Evolutionary conservation across 768 basidiomycete genomes (phyloP).

Genomic region (Lyophyllum atratum): DNA sequence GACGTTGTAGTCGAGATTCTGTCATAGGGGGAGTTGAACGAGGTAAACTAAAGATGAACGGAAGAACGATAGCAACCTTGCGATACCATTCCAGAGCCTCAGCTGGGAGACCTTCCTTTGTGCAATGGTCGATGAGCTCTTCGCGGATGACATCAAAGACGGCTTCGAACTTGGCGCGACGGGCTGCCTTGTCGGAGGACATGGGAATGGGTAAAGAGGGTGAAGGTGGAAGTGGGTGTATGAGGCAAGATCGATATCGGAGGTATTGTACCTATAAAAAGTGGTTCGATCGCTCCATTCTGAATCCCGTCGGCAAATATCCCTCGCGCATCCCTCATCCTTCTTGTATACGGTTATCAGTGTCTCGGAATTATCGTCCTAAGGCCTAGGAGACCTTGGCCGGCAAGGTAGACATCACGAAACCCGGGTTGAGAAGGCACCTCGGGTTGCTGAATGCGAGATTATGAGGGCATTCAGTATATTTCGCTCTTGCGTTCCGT

Average conservation of each 20-base stretch:
- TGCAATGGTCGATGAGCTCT: slow-evolving; percentile 74
- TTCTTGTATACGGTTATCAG: neutral
- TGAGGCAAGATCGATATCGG: slow-evolving; percentile 1
- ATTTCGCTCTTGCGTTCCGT: too few species aligned
- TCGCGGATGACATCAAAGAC: slow-evolving; percentile 74
- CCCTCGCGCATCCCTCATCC: too few species aligned
- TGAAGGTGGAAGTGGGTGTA: too few species aligned
- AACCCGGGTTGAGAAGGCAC: too few species aligned
- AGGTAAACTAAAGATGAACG: neutral
- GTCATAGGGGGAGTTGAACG: neutral
- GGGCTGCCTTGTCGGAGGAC: slow-evolving; percentile 25
- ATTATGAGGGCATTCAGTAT: too few species aligned
- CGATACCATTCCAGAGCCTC: slow-evolving; percentile 88
- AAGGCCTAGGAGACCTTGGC: neutral
- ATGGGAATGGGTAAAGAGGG: slow-evolving; percentile 7
- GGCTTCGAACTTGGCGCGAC: slow-evolving; percentile 65
- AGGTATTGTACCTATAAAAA: neutral
- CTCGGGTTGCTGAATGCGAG: neutral
- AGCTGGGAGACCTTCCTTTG: slow-evolving; percentile 73
- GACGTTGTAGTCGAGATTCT: slow-evolving; percentile 94
- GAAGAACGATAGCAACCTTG: slow-evolving; percentile 50
- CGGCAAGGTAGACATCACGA: neutral
- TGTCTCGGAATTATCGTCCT: neutral
- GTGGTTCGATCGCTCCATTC: neutral
- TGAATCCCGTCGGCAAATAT: neutral